Conservation (phyloP, 2,329 filamentous ascomycete species). For the Diaporthe sp. region DNA sequence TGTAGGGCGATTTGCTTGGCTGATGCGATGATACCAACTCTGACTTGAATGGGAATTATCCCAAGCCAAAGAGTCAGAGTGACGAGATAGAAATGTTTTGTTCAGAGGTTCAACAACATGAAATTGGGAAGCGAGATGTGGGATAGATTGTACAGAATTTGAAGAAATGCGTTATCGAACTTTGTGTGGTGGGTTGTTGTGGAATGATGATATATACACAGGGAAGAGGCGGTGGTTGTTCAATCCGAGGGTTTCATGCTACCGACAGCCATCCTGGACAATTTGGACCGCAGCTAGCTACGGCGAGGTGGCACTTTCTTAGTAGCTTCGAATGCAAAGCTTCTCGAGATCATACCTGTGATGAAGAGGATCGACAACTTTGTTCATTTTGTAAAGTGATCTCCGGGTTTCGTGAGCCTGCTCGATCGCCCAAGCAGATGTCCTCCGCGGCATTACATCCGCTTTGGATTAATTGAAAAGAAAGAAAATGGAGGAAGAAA, state of each 20-base stretch:
- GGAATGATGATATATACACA: background rate
- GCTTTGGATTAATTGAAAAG: background rate
- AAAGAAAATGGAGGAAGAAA: no score
- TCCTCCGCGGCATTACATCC: background rate
- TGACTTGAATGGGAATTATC: background rate
- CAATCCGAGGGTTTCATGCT: background rate
- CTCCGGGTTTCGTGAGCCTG: background rate
- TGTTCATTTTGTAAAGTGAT: background rate
- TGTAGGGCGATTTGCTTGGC: background rate
- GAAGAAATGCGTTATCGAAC: background rate
- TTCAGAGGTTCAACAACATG: background rate
- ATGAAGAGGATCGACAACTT: background rate
- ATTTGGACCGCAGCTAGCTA: background rate
- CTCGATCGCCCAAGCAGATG: background rate
- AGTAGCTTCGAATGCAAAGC: background rate
- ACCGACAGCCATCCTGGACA: background rate
- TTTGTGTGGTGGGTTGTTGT: background rate
- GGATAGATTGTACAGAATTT: constrained; percentile 24
- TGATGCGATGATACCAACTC: constrained; percentile 31
- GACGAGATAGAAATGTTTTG: constrained; percentile 17
- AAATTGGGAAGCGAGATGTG: background rate
- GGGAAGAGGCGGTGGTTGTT: background rate
- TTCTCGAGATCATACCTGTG: background rate
- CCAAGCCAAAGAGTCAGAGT: background rate
- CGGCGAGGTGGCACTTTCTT: background rate